Evolutionary conservation across 129 eudicot genomes (phyloP), one percentile per base, ranked within the genome.

Genomic region (Calendula officinalis): DNA sequence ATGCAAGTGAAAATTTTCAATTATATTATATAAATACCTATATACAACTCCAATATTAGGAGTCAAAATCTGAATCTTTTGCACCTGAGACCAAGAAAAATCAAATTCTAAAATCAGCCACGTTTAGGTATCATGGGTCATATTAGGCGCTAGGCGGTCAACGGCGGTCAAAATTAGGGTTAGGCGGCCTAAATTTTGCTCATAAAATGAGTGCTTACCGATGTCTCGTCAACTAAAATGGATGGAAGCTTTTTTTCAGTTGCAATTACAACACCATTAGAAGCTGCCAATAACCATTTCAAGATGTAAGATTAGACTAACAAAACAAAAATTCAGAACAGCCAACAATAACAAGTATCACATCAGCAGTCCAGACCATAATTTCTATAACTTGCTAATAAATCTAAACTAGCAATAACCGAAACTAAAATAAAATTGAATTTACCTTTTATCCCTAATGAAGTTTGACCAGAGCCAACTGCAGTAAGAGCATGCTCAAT

Each of bases 241-340:
- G 99, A 92, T 40, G 99, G 99, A 7, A 92, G 67, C 67, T 92
- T 92, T 89, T 92, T 92, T 81, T 92, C 99, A 3, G 99, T 92
- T 50, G 96, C 99, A 85, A 92, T 88, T 42, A 92, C 99, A 27
- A 92, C 99, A 54, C 99, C 99, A 74, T 92, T 92, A 46, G 99
- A 86, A 75, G 99, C 99, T 92, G 95, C 85, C 85, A 67, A 76
- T 12, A 66, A 84, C 53, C 65, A 60, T 55, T 50, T 6, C n/a
- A 69, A 53, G 17, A 56, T 17, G 59, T 76, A 12, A 66, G 30
- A 61, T 56, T 3, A 7, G 11, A 8, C 50, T 8, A 66, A 48
- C 53, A 15, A 37, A 38, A 39, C 57, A 27, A 42, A 47, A 56
- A 22, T 22, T 22, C 30, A 22, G 2, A 22, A 8, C 13, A 22